A percentile compares a stretch with the other conserved stretches of the same genome.
Conservation (phyloP, 371 early-diverging fungal genomes). For the Choanephora cucurbitarum region DNA sequence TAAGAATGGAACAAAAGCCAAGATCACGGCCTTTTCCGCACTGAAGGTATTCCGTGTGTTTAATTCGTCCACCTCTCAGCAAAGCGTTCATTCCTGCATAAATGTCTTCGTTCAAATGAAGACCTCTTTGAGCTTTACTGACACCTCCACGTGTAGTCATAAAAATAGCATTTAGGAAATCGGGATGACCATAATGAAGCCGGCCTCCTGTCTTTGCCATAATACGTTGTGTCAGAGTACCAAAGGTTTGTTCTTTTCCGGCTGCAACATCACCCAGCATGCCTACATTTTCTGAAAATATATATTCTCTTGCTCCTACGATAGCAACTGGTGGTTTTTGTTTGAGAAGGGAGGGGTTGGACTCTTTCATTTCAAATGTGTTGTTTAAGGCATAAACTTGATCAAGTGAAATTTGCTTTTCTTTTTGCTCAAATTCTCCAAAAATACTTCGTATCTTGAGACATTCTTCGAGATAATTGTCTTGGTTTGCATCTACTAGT, state of each 20-base stretch:
- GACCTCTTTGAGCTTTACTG: constrained; percentile 87
- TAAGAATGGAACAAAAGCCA: constrained; percentile 86
- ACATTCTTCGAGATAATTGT: constrained; percentile 89
- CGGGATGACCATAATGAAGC: constrained; percentile 90
- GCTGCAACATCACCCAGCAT: constrained; percentile 89
- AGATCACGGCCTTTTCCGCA: constrained; percentile 92
- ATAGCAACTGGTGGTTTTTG: constrained; percentile 72
- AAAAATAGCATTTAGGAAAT: constrained; percentile 85
- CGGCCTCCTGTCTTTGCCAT: constrained; percentile 83
- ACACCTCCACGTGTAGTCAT: constrained; percentile 89
- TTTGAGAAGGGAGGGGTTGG: neutral
- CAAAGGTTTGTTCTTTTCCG: constrained; percentile 89
- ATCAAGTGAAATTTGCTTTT: constrained; percentile 42
- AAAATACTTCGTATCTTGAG: constrained; percentile 89
- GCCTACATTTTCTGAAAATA: constrained; percentile 88
- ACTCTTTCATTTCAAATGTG: neutral
- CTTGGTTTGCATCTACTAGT: constrained; percentile 93
- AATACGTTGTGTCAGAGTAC: constrained; percentile 87
- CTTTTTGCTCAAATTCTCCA: constrained; percentile 79
- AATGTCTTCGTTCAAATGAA: constrained; percentile 92
- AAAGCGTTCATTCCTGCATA: constrained; percentile 92
- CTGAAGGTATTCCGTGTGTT: constrained; percentile 90
- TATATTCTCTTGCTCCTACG: constrained; percentile 89
- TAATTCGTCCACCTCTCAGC: constrained; percentile 84
- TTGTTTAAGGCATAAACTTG: constrained; percentile 30